Evolutionary conservation across 2,329 filamentous ascomycete genomes (phyloP).

Genomic region (Teratosphaeria nubilosa): DNA sequence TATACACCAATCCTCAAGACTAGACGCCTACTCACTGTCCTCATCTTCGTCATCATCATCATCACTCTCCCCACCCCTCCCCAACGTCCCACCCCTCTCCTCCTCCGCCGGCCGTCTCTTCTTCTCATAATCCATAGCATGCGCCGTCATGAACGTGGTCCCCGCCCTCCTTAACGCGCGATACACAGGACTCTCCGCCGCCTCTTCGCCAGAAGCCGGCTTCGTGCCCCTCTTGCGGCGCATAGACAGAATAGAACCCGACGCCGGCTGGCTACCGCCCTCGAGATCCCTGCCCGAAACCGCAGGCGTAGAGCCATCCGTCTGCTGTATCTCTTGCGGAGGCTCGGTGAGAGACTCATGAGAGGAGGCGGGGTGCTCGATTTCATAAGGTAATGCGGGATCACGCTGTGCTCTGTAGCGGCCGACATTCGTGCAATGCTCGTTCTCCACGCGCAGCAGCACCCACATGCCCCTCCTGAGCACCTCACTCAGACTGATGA

Average conservation of each 20-base stretch:
- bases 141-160: conserved; percentile 69
- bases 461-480: conserved; percentile 83
- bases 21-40: background rate
- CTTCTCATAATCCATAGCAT: conserved; percentile 87
- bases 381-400: conserved; percentile 73
- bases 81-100: background rate
- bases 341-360: background rate
- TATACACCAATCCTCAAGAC: background rate
- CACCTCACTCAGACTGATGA: conserved; percentile 68
- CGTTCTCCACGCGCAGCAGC: conserved; percentile 90
- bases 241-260: background rate
- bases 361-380: background rate
- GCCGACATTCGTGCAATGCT: conserved; percentile 86
- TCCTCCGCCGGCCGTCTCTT: conserved; percentile 42
- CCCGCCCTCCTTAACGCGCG: conserved; percentile 45
- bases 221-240: conserved; percentile 47
- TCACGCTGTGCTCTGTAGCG: conserved; percentile 85
- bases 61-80: conserved; percentile 2
- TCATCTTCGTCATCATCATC: conserved; percentile 6
- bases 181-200: conserved; percentile 25
- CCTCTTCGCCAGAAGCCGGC: conserved; percentile 38
- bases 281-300: conserved; percentile 1
- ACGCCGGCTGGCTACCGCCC: background rate
- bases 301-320: background rate
- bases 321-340: background rate